A percentile compares a stretch with the other conserved stretches of the same genome.
Evolutionary conservation across 495 filamentous ascomycete species (phyloP).

Genomic region (Pyrenula massariospora): DNA sequence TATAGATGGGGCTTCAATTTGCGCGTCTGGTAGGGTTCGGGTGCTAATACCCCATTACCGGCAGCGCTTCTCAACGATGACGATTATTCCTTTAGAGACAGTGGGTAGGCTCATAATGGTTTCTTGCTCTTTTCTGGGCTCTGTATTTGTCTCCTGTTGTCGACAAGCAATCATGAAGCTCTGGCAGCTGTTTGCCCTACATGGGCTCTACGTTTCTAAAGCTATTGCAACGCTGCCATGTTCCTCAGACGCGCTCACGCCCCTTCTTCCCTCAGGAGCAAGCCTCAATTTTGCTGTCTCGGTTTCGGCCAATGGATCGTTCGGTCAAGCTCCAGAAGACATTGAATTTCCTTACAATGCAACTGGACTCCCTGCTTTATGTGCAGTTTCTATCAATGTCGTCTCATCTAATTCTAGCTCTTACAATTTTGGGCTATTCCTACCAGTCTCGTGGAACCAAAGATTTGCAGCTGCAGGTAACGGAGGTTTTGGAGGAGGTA

Average conservation of each 20-base stretch:
- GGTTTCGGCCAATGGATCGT: neutral
- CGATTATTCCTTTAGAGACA: neutral
- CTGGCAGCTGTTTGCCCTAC: neutral
- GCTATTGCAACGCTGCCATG: neutral
- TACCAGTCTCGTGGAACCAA: conserved; percentile 38
- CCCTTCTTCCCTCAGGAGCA: neutral
- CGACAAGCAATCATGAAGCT: neutral
- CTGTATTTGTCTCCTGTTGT: neutral
- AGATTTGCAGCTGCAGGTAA: conserved; percentile 37
- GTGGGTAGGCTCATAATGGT: neutral
- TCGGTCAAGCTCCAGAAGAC: conserved; percentile 8
- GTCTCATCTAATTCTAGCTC: conserved; percentile 24
- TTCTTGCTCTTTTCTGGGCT: neutral
- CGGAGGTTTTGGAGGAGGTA: conserved; percentile 38
- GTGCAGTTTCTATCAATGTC: conserved; percentile 35
- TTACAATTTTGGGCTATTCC: conserved; percentile 37
- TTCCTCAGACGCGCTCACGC: neutral
- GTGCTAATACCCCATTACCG: neutral
- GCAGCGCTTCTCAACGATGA: neutral
- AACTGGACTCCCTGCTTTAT: conserved; percentile 32
- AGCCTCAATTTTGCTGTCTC: neutral
- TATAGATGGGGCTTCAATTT: neutral
- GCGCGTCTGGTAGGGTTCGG: neutral
- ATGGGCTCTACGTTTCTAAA: neutral
- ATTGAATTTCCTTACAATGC: conserved; percentile 30